Percentiles rank a stretch among this genome's conserved stretches.
phyloP scores from a whole-genome alignment of 192 early-diverging fungal genomes.

The Gonapodya prolifera region DNA sequence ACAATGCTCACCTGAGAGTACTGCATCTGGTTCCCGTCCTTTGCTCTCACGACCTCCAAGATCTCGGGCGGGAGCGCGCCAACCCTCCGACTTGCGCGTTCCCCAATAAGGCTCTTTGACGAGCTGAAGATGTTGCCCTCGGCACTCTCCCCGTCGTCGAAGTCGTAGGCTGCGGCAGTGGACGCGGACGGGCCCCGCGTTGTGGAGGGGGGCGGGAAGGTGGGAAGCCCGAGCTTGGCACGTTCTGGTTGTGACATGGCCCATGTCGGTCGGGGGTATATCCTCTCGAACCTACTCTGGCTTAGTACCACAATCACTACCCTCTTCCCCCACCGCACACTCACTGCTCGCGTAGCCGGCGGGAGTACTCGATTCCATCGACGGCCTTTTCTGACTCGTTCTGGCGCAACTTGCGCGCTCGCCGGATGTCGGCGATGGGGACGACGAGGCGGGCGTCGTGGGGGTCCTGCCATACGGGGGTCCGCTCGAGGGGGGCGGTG shows the following conservation, averaged over 20 bases:
- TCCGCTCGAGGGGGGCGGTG: slow-evolving; percentile 9
- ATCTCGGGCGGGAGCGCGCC: slow-evolving; percentile 32
- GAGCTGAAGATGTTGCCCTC: slow-evolving; percentile 17
- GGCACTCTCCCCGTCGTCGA: slow-evolving; percentile 22
- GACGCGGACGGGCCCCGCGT: slow-evolving; percentile 14
- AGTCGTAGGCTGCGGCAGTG: slow-evolving; percentile 28
- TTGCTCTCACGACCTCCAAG: slow-evolving; percentile 51
- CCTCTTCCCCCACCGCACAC: slow-evolving; percentile 4
- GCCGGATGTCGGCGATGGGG: slow-evolving; percentile 47
- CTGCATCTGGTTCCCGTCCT: slow-evolving; percentile 61
- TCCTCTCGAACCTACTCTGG: slow-evolving; percentile 58
- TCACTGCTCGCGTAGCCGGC: slow-evolving; percentile 69
- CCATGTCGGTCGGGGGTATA: slow-evolving; percentile 80
- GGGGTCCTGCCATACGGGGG: slow-evolving; percentile 67
- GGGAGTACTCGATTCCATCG: slow-evolving; percentile 68
- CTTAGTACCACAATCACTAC: not conserved
- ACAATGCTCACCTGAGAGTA: slow-evolving; percentile 39
- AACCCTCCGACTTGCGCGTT: not conserved
- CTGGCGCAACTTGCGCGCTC: slow-evolving; percentile 66
- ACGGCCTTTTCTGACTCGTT: slow-evolving; percentile 62
- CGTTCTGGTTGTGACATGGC: slow-evolving; percentile 43
- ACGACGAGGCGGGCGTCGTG: slow-evolving; percentile 59
- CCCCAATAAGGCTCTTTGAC: slow-evolving; percentile 13
- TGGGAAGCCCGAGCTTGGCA: not conserved
- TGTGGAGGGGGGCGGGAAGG: no score